Evolutionary conservation across 495 filamentous ascomycete genomes (phyloP), one percentile per base, ranked within the genome.

Genomic region (Xylona heveae): DNA sequence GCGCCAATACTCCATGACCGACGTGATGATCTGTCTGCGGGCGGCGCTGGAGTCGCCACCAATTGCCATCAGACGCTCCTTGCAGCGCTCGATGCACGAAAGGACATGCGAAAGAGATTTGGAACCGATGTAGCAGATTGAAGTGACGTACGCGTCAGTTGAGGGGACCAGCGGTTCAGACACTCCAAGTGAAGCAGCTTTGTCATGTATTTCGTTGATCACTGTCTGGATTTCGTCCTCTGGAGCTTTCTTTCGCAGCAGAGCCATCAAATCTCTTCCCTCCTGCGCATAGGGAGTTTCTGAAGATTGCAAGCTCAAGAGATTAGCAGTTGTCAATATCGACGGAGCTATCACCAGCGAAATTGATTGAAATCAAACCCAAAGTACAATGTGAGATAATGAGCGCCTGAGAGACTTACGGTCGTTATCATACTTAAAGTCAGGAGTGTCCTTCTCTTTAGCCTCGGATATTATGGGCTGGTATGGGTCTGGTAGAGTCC

Each of bases 61-160:
- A 30, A 85, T 71, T 29, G 71, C 65, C 2, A 92, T 54, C 3
- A 97, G 71, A 6, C 81, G 76, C 29, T 91, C 84, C 50, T 92
- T 94, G 58, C 78, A 85, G 31, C 88, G 76, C 47, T 97, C 88
- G 43, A 97, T 92, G 52, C 79, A 90, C 9, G 81, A 88, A 16
- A 97, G 65, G 6, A 94, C 79, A 48, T 97, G 88, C 4, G 85
- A 94, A 7, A 97, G 73, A 0, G 84, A 93, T 50, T 94, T 95
- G 38, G 77, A 77, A 31, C 88, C 88, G 17, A 93, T 72, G 47
- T 70, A 82, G 54, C 84, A 85, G 42, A 99, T 81, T 10, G 78
- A 65, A 0, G 88, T 95, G 36, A 94, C 72, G 37, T 88, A 91
- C 20, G 81, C 81, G 45, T 95, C 88, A 19, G 82, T 92, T 28